Evolutionary conservation across 169 alveolate genomes (phyloP).

Genomic region (Plasmodium adleri): DNA sequence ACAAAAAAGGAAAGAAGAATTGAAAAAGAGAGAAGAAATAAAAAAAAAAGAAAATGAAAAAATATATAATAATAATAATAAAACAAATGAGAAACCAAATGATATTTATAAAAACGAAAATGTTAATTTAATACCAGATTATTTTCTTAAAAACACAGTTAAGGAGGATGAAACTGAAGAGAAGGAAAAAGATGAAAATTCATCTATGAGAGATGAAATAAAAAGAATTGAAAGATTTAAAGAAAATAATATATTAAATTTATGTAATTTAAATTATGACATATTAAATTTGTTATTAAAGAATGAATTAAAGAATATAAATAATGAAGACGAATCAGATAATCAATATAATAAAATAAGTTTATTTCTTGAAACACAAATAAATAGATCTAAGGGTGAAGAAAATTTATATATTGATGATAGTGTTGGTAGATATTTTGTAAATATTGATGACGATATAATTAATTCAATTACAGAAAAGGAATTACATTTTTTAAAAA

Average conservation of each 20-base stretch:
- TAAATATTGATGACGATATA: slow-evolving; percentile 7
- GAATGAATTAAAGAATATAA: slow-evolving; percentile 13
- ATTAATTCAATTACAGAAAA: slow-evolving; percentile 37
- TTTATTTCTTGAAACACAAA: slow-evolving; percentile 38
- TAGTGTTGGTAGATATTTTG: slow-evolving; percentile 52
- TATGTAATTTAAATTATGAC: slow-evolving; percentile 68
- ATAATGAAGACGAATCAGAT: slow-evolving; percentile 18
- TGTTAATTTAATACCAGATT: not conserved
- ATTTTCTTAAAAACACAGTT: not conserved
- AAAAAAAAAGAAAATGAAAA: not conserved
- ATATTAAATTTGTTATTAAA: slow-evolving; percentile 20
- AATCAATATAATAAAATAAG: slow-evolving; percentile 36
- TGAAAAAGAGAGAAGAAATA: not conserved
- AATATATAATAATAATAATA: not conserved
- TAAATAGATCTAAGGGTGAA: not conserved
- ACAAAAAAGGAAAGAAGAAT: not conserved
- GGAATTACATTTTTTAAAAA: slow-evolving; percentile 50
- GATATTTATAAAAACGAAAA: not conserved
- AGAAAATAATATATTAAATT: slow-evolving; percentile 21
- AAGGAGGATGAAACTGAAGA: not conserved
- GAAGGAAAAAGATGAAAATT: not conserved
- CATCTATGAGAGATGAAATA: slow-evolving; percentile 37
- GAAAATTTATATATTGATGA: slow-evolving; percentile 46
- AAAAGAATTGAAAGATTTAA: slow-evolving; percentile 35
- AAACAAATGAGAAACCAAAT: not conserved